Conservation (phyloP, 441 rosid species). For the Gossypium schwendimanii region DNA sequence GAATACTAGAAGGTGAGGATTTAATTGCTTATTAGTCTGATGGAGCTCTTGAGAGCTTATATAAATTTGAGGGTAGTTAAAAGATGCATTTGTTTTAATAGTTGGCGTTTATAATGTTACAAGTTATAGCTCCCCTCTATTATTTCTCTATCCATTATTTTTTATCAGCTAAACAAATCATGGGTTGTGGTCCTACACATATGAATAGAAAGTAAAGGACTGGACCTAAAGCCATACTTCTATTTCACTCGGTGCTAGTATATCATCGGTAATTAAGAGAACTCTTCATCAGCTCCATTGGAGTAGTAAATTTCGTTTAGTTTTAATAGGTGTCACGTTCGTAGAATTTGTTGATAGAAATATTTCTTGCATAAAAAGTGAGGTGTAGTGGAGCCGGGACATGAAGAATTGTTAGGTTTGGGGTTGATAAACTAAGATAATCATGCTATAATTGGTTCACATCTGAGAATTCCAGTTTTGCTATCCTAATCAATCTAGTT, state of each 20-base stretch:
- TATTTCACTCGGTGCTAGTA: not conserved
- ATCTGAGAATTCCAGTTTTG: not conserved
- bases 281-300: not conserved
- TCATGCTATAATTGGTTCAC: not conserved
- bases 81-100: not conserved
- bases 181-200: not conserved
- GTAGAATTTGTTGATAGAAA: not conserved
- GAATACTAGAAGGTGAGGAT: slow-evolving; percentile 57
- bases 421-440: not conserved
- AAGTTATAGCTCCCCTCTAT: not conserved
- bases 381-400: not conserved
- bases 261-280: not conserved
- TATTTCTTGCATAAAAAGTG: not conserved
- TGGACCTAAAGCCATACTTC: not conserved
- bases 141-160: not conserved
- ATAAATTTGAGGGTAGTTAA: not conserved
- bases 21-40: not conserved
- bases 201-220: not conserved
- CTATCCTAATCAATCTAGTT: not conserved
- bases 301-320: not conserved
- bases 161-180: not conserved
- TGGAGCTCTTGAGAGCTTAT: slow-evolving; percentile 1
- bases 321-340: no score
- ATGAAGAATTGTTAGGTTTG: not conserved
- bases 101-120: not conserved